Base-by-base conservation (phyloP, 2,329 filamentous ascomycete genomes). In the Arthrobotrys entomopaga region DNA sequence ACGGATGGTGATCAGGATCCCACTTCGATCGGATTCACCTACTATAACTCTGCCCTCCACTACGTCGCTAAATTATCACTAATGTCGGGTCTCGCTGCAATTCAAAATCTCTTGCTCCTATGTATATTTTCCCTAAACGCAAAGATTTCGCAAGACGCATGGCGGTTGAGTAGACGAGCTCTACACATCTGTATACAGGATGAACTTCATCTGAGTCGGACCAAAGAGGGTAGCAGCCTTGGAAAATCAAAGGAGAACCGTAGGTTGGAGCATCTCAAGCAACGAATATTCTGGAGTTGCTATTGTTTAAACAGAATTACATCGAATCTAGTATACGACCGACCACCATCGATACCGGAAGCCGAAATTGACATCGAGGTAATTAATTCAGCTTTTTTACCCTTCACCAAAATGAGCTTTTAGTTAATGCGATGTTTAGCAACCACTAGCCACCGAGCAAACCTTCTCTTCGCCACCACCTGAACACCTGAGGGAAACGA, bases 281-380 rank as follows among this genome's bases (percentile, higher is more conserved):
- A 46, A 5, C 29, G 63, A 29, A 38, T 61, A 10, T 74, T 74
- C 22, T 74, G 70, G 70, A 58, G 50, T 19, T 53, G 63, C 13
- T 74, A 74, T 26, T 67, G 63, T 24, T 43, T 74, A 15, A 74
- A 74, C 52, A 56, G 70, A 2, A 63, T 74, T 8, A 74, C 57
- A 2, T 63, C 56, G 29, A 74, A 74, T 42, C 24, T 74, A 13
- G 29, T 74, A 2, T 74, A 67, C 29, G 63, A 74, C 22, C 49
- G 70, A 3, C 70, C 70, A 24, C 70, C 70, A 16, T 74, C 70
- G 34, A 74, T 74, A 64, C 70, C 70, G 2, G 70, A 74, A 19
- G 63, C 70, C 3, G 65, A 66, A 19, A 74, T 74, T 20, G 63
- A 67, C 16, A 19, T 34, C 10, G 63, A 74, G 63, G 70, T 74